Evolutionary conservation across 768 basidiomycete species (phyloP).

Genomic region (Dacryopinax spathularia): DNA sequence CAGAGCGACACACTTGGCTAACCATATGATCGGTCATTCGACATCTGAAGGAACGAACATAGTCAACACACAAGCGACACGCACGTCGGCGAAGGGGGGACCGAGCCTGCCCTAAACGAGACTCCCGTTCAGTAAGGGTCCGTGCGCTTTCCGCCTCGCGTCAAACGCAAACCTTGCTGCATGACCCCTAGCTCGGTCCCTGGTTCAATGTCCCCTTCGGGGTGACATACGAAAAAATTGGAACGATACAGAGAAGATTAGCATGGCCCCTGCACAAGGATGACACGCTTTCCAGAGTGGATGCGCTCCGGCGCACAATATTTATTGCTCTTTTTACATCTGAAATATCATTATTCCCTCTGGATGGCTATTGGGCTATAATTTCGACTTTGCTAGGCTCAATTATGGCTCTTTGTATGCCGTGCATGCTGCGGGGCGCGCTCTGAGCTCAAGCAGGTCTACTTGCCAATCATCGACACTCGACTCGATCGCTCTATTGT

Average conservation of each 20-base stretch:
- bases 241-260: constrained; percentile 99
- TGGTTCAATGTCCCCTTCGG: constrained; percentile 45
- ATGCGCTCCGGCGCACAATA: constrained; percentile 16
- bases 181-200: not conserved
- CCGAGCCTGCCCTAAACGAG: not conserved
- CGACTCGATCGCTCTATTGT: too few species aligned
- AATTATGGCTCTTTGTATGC: too few species aligned
- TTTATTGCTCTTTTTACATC: constrained; percentile 8
- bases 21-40: too few species aligned
- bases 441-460: too few species aligned
- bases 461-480: too few species aligned
- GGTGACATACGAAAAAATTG: constrained; percentile 97
- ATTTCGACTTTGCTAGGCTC: not conserved
- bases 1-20: too few species aligned
- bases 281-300: constrained; percentile 63
- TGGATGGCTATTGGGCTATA: not conserved
- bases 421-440: too few species aligned
- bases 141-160: not conserved
- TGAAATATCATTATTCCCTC: not conserved
- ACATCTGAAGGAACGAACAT: too few species aligned
- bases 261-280: constrained; percentile 99
- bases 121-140: not conserved
- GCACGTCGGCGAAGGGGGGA: too few species aligned
- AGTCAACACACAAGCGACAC: too few species aligned
- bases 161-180: not conserved